phyloP scores from a whole-genome alignment of 2,329 filamentous ascomycete species.

The Celoporthe dispersa region DNA sequence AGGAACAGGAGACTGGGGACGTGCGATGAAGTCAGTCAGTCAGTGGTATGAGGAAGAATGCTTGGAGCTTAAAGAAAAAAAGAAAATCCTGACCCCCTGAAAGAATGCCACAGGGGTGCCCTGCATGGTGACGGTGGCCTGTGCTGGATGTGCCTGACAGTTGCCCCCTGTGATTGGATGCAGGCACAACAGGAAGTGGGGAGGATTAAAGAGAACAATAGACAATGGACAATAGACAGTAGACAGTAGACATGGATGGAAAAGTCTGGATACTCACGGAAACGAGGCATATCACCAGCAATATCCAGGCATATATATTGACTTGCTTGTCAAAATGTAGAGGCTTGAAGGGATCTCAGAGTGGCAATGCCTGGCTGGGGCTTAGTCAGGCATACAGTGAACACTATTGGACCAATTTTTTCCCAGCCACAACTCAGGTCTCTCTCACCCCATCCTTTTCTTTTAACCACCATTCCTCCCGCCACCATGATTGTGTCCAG shows the following conservation, averaged over 20 bases:
- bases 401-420: neutral
- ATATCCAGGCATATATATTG: too few relatives aligned
- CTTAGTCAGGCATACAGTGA: too few relatives aligned
- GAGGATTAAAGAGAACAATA: neutral
- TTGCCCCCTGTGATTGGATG: neutral
- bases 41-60: neutral
- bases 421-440: neutral
- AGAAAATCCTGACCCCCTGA: conserved; percentile 7
- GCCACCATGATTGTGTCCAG: neutral
- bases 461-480: neutral
- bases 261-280: too few relatives aligned
- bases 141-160: neutral
- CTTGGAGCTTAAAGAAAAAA: conserved; percentile 10
- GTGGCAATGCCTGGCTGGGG: too few relatives aligned
- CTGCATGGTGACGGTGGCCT: neutral
- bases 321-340: too few relatives aligned
- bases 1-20: neutral
- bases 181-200: neutral
- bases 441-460: neutral
- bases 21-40: neutral
- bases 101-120: neutral
- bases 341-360: too few relatives aligned
- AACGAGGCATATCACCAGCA: too few relatives aligned
- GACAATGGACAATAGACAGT: neutral
- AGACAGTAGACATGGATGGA: too few relatives aligned